Evolutionary conservation across 495 filamentous ascomycete genomes (phyloP).

Genomic region (Cudoniella acicularis): DNA sequence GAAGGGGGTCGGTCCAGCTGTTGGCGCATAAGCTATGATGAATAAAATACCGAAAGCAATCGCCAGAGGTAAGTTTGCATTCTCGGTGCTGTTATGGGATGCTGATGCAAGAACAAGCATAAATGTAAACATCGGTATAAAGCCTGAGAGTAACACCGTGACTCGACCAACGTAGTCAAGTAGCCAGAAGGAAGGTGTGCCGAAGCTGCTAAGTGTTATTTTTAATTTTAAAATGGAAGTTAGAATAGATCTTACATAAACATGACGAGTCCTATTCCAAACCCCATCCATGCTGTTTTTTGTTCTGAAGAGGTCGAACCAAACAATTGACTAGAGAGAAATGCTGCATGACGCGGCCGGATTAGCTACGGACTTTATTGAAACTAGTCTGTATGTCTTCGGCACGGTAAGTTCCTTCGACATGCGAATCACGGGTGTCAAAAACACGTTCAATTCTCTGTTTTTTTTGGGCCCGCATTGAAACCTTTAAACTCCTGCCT

Average conservation of each 20-base stretch:
- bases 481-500: too few species aligned
- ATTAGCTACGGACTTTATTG: too few species aligned
- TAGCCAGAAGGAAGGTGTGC: background rate
- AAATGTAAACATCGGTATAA: background rate
- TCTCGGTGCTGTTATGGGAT: background rate
- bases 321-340: background rate
- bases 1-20: background rate
- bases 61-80: background rate
- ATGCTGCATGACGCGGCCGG: background rate
- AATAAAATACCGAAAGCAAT: background rate
- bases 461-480: too few species aligned
- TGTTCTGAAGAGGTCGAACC: background rate
- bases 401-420: too few species aligned
- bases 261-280: background rate
- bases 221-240: background rate
- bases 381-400: too few species aligned
- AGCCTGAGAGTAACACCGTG: background rate
- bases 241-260: background rate
- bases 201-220: background rate
- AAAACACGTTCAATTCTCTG: too few species aligned
- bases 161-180: background rate
- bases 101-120: background rate
- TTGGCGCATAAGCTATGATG: background rate
- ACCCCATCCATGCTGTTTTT: background rate
- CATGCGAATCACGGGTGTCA: too few species aligned